Conservation (phyloP, 1,284 basidiomycete species). For the Rhodotorula sp. region DNA sequence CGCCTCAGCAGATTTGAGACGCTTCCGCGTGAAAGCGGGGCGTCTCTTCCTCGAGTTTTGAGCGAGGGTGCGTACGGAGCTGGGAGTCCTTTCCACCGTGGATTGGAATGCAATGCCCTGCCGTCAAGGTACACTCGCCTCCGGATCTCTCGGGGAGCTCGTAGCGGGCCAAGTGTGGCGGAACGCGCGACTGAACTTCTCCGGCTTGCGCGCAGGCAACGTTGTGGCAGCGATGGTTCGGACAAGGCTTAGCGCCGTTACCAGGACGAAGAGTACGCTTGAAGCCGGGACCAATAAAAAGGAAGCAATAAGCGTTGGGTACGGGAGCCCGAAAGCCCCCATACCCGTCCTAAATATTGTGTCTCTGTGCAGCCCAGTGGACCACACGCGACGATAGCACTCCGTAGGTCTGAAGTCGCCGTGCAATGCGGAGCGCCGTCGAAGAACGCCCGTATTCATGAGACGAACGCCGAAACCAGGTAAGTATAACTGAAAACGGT, state of each 20-base stretch:
- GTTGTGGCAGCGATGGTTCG: too few species aligned
- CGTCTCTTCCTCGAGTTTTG: too few species aligned
- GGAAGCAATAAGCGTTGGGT: neutral
- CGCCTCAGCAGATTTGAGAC: too few species aligned
- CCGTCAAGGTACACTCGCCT: too few species aligned
- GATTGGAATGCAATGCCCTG: neutral
- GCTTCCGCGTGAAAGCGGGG: too few species aligned
- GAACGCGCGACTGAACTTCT: too few species aligned
- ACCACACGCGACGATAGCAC: constrained; percentile 7
- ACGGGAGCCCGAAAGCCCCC: constrained; percentile 4
- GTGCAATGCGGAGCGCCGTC: constrained; percentile 23
- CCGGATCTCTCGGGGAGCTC: too few species aligned
- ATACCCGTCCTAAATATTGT: constrained; percentile 15
- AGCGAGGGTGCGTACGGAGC: neutral
- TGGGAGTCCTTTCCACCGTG: neutral
- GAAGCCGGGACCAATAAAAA: neutral
- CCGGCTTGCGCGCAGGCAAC: too few species aligned
- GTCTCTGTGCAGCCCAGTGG: constrained; percentile 11
- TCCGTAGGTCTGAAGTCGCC: constrained; percentile 26
- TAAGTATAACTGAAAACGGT: constrained; percentile 3
- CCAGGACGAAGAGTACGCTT: too few species aligned
- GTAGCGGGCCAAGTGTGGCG: too few species aligned
- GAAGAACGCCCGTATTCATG: constrained; percentile 15
- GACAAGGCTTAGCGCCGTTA: too few species aligned
- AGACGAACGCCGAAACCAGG: constrained; percentile 17